Evolutionary conservation across 83 land plant genomes (phyloP).

Genomic region (Diphasiastrum complanatum): DNA sequence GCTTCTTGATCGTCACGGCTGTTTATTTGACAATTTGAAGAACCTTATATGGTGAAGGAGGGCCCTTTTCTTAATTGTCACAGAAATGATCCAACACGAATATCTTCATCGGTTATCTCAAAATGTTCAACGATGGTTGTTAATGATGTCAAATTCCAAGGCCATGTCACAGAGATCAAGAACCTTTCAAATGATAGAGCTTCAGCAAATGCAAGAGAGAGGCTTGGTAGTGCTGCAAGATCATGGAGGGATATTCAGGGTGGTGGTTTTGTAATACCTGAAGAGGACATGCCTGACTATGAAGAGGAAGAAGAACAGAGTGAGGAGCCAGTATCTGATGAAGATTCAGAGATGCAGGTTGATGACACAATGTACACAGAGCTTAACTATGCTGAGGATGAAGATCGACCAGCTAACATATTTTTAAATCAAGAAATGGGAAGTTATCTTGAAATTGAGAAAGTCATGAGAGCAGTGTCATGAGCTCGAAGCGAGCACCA

Average conservation of each 20-base stretch:
- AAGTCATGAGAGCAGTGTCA: no score
- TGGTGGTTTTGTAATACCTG: conserved; percentile 17
- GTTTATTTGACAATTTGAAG: conserved; percentile 61
- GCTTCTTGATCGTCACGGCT: conserved; percentile 77
- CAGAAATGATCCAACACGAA: conserved; percentile 41
- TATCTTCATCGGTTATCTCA: conserved; percentile 58
- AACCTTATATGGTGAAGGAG: conserved; percentile 80
- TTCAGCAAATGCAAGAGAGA: not conserved
- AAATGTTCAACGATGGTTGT: conserved; percentile 53
- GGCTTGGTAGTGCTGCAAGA: not conserved
- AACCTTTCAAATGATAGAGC: not conserved
- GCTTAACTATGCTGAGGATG: conserved; percentile 4
- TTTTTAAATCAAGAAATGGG: no score
- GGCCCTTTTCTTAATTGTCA: conserved; percentile 64
- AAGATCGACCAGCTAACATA: not conserved
- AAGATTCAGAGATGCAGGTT: not conserved
- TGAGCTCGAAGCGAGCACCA: no score
- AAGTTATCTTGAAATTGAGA: no score
- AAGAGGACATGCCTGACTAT: conserved; percentile 54
- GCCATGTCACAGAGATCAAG: conserved; percentile 4
- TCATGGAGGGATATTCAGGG: not conserved
- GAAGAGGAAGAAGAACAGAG: conserved; percentile 31
- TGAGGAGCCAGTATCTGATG: not conserved
- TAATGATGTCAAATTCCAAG: conserved; percentile 50
- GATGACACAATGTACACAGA: conserved; percentile 7